Evolutionary conservation across 139 green algal species (phyloP).

Genomic region (Picochlorum sp.): DNA sequence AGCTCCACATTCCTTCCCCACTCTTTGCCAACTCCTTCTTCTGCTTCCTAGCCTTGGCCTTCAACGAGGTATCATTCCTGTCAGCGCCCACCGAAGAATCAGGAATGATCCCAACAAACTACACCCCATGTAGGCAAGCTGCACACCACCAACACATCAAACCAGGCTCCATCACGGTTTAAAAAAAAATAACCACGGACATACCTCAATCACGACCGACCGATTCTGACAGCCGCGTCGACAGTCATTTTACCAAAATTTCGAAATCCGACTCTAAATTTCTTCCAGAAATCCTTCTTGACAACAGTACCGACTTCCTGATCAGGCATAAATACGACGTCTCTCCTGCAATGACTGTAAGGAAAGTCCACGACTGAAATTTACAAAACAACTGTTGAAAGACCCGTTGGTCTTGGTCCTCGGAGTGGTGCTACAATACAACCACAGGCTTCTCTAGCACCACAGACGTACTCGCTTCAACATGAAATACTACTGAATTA

Average conservation of each 20-base stretch:
- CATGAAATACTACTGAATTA: too few relatives aligned
- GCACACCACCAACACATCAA: neutral
- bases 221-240: constrained; percentile 7
- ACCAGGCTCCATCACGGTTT: neutral
- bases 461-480: too few relatives aligned
- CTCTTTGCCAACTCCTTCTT: constrained; percentile 32
- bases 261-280: constrained; percentile 8
- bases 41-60: constrained; percentile 7
- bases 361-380: too few relatives aligned
- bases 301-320: neutral
- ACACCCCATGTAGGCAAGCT: constrained; percentile 33
- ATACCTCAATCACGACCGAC: constrained; percentile 11
- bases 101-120: constrained; percentile 32
- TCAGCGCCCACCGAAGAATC: constrained; percentile 34
- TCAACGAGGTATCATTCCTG: constrained; percentile 27
- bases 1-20: constrained; percentile 32
- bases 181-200: too few relatives aligned
- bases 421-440: too few relatives aligned
- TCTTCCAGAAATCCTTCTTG: constrained; percentile 17
- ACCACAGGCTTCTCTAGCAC: too few relatives aligned
- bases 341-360: too few relatives aligned
- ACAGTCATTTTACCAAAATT: constrained; percentile 17
- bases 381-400: too few relatives aligned
- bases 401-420: too few relatives aligned
- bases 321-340: neutral